A percentile compares a stretch with the other conserved stretches of the same genome.
Evolutionary conservation across 164 flowering plant species (phyloP).

Genomic region (Kalanchoe fedtschenkoi): DNA sequence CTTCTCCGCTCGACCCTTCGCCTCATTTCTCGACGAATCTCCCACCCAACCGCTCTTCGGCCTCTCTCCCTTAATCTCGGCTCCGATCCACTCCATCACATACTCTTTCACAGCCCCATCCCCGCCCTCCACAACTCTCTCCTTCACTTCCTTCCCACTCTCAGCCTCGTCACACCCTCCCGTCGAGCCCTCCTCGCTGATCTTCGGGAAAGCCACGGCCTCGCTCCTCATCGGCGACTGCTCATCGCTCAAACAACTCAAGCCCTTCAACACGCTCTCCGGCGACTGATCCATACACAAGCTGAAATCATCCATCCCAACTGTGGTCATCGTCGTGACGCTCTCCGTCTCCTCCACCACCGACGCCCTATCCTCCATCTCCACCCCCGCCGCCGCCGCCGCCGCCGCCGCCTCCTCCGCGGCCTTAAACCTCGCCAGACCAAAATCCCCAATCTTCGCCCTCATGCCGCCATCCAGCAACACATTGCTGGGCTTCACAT

Average conservation of each 20-base stretch:
- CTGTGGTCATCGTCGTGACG: conserved; percentile 37
- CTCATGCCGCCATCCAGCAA: conserved; percentile 49
- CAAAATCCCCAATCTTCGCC: conserved; percentile 88
- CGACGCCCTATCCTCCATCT: conserved; percentile 47
- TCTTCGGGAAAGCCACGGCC: conserved; percentile 28
- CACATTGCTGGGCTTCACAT: conserved; percentile 87
- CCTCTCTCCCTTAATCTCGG: conserved; percentile 71
- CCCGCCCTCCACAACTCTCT: conserved; percentile 10
- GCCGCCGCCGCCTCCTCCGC: conserved; percentile 18
- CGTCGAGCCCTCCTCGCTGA: conserved; percentile 24
- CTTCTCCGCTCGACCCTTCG: conserved; percentile 19
- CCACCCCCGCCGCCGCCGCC: conserved; percentile 13
- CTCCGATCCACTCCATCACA: conserved; percentile 97
- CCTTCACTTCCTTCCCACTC: conserved; percentile 30
- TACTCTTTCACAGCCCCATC: conserved; percentile 66
- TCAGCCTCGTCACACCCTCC: conserved; percentile 45
- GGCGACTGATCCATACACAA: conserved; percentile 41
- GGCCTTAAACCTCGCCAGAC: conserved; percentile 46
- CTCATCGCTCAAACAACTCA: neutral
- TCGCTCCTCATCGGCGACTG: conserved; percentile 29
- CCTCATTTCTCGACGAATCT: conserved; percentile 14
- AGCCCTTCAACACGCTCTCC: conserved; percentile 16
- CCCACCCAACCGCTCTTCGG: conserved; percentile 60
- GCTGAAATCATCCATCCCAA: conserved; percentile 40
- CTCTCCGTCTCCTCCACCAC: conserved; percentile 77